These are phyloP conservation scores for Schwanniomyces yamadae DNA, from an alignment of 805 yeast genomes.

Conservation along the genomic window DNA sequence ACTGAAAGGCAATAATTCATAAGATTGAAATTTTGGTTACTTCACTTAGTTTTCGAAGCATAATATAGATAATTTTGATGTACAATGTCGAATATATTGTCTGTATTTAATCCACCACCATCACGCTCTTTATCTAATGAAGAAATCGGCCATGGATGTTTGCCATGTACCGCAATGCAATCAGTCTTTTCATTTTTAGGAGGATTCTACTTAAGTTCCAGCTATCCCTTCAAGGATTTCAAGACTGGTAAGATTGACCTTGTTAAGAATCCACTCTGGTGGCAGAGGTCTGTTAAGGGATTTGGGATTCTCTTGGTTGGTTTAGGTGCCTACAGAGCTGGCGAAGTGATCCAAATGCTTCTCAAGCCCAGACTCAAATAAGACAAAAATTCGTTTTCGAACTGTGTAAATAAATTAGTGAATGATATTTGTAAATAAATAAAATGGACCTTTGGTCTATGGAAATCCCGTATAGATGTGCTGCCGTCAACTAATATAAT, in stretches of 20 bases:
- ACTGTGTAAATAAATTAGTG: too few relatives aligned
- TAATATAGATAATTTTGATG: too few relatives aligned
- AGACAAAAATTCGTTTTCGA: too few relatives aligned
- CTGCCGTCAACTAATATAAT: too few relatives aligned
- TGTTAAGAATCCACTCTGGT: constrained; percentile 38
- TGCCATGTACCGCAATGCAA: constrained; percentile 41
- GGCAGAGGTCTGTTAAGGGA: constrained; percentile 35
- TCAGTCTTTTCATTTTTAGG: constrained; percentile 30
- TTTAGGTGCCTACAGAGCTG: constrained; percentile 35
- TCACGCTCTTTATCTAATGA: constrained; percentile 21
- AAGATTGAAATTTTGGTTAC: too few relatives aligned
- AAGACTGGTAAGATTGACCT: constrained; percentile 30
- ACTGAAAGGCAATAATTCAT: too few relatives aligned
- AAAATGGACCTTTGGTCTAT: too few relatives aligned
- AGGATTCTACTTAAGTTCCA: constrained; percentile 31
- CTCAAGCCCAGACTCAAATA: constrained; percentile 8
- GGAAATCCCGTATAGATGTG: too few relatives aligned
- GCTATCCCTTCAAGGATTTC: constrained; percentile 27
- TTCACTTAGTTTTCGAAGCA: too few relatives aligned
- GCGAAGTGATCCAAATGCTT: constrained; percentile 27
- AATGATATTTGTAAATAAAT: too few relatives aligned
- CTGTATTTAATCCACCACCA: constrained; percentile 37
- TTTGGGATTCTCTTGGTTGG: constrained; percentile 34
- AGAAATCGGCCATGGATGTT: constrained; percentile 25
- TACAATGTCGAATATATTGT: constrained; percentile 31